Evolutionary conservation across 2,329 filamentous ascomycete genomes (phyloP), one percentile per base, ranked within the genome.

Genomic region (Fusarium cyanostomum): DNA sequence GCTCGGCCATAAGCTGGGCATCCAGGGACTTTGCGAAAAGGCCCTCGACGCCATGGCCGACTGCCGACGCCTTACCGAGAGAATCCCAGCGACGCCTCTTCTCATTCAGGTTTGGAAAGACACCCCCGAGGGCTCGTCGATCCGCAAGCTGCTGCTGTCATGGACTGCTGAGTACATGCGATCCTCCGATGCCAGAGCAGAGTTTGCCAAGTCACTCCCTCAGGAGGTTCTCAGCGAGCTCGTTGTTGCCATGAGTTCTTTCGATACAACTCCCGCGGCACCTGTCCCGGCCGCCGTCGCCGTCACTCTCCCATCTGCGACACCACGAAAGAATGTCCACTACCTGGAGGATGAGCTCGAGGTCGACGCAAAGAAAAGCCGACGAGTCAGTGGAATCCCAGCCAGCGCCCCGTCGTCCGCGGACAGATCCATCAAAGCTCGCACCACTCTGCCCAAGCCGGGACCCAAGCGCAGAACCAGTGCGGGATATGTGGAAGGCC

Each of bases 91-190:
- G 4, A 84, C 85, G 0, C 82, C 83, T 2, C 77, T 88, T 2
- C 80, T 89, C 7, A 82, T 88, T 1, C 81, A 85, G 66, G 86
- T 86, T 7, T 89, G 86, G 86, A 81, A 83, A 44, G 84, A 88
- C 48, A 87, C 85, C 0, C 84, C 85, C 0, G 84, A 86, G 62
- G 85, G 85, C 8, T 88, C 85, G 3, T 81, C 84, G 1, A 84
- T 89, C 44, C 80, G 86, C 34, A 79, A 80, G 58, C 81, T 89
- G 33, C 79, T 89, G 12, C 75, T 88, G 4, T 81, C 79, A 10
- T 89, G 86, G 86, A 84, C 85, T 2, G 86, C 85, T 24, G 86
- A 89, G 72, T 88, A 88, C 66, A 86, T 88, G 76, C 77, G 84
- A 37, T 83, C 83, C 0, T 86, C 84, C 4, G 81, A 85, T 18